These are phyloP conservation scores for Rhodotorula toruloides DNA, from an alignment of 768 basidiomycete genomes.

Conservation along the genomic window DNA sequence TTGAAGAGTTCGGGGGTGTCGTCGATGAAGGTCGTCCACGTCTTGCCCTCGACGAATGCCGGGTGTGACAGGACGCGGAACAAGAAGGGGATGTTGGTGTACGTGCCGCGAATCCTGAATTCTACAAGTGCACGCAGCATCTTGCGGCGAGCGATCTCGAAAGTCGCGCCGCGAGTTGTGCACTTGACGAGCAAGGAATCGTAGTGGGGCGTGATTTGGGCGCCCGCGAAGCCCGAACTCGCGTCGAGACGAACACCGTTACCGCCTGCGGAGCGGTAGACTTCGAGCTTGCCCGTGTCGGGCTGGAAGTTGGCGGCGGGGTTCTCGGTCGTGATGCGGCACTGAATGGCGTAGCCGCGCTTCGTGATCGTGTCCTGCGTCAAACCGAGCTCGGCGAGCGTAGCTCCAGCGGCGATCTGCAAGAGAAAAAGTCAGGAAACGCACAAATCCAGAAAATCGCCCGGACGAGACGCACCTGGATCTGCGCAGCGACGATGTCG, in stretches of 20 bases:
- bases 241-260: constrained; percentile 97
- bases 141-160: constrained; percentile 96
- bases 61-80: constrained; percentile 96
- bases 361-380: constrained; percentile 93
- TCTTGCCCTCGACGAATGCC: constrained; percentile 90
- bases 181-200: constrained; percentile 97
- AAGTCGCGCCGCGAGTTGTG: constrained; percentile 90
- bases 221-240: constrained; percentile 94
- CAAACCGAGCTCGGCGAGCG: constrained; percentile 87
- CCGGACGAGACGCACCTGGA: constrained; percentile 57
- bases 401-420: constrained; percentile 92
- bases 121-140: constrained; percentile 99
- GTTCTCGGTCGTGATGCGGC: constrained; percentile 96
- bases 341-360: constrained; percentile 96
- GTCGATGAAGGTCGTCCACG: constrained; percentile 99
- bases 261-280: constrained; percentile 96
- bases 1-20: constrained; percentile 99
- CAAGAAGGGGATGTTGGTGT: constrained; percentile 99
- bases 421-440: background rate
- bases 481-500: constrained; percentile 98
- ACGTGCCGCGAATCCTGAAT: constrained; percentile 91
- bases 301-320: constrained; percentile 88
- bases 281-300: constrained; percentile 87
- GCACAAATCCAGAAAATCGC: background rate
- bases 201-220: constrained; percentile 99